Evolutionary conservation across 805 yeast species (phyloP).

Genomic region (Saccharomycodes ludwigii): DNA sequence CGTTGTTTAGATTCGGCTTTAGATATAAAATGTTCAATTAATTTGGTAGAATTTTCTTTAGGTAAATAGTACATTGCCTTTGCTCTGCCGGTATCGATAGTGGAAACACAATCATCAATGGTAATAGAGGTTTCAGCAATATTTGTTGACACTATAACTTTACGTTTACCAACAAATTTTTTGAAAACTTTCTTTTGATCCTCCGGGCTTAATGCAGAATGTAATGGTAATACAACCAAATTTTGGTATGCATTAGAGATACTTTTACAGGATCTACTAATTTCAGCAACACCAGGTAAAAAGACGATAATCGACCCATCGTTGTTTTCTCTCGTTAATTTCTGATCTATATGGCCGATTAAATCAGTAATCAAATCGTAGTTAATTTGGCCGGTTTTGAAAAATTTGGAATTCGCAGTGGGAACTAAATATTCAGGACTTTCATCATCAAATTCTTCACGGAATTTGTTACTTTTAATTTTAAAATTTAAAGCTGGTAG

Average conservation of each 20-base stretch:
- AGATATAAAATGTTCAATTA: conserved; percentile 79
- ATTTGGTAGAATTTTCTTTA: conserved; percentile 49
- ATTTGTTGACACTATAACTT: conserved; percentile 81
- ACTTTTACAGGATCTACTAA: conserved; percentile 39
- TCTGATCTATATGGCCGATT: conserved; percentile 39
- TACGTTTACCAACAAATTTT: conserved; percentile 46
- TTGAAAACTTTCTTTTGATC: conserved; percentile 74
- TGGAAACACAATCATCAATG: conserved; percentile 88
- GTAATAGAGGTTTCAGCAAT: conserved; percentile 97
- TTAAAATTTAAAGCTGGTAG: conserved; percentile 45
- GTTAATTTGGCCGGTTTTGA: conserved; percentile 56
- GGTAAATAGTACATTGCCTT: conserved; percentile 67
- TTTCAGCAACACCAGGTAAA: conserved; percentile 86
- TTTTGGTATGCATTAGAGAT: conserved; percentile 9
- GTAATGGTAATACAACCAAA: conserved; percentile 57
- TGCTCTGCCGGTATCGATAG: conserved; percentile 78
- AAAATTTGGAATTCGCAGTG: conserved; percentile 51
- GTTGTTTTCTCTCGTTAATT: conserved; percentile 28
- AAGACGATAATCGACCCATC: conserved; percentile 74
- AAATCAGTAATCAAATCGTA: conserved; percentile 56
- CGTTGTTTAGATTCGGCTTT: conserved; percentile 83
- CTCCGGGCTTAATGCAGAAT: conserved; percentile 71
- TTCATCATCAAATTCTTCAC: conserved; percentile 5
- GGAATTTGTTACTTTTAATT: conserved; percentile 19
- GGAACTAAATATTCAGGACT: conserved; percentile 38